Evolutionary conservation across 2,329 filamentous ascomycete genomes (phyloP).

Genomic region (Calonectria naviculata): DNA sequence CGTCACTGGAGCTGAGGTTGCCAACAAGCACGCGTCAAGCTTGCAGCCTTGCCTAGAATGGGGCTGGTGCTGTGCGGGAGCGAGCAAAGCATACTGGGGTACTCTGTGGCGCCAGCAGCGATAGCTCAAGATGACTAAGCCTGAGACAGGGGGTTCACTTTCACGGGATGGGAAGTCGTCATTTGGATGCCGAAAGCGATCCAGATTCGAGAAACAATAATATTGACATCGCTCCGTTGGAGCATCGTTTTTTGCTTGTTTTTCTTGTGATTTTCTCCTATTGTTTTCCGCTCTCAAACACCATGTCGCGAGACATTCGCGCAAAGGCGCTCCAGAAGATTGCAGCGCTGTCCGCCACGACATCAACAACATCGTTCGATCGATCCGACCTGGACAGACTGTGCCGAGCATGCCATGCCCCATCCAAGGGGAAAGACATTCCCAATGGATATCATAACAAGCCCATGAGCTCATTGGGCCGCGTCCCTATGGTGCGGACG

Average conservation of each 20-base stretch:
- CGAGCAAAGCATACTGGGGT: constrained; percentile 5
- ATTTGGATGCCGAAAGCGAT: constrained; percentile 29
- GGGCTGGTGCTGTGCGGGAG: constrained; percentile 8
- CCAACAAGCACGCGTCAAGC: constrained; percentile 54
- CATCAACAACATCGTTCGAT: constrained; percentile 65
- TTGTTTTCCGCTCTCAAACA: constrained; percentile 23
- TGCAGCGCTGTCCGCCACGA: constrained; percentile 69
- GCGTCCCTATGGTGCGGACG: constrained; percentile 69
- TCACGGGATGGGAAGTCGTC: constrained; percentile 33
- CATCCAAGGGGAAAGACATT: constrained; percentile 54
- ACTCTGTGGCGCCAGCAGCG: constrained; percentile 33
- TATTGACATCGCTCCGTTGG: constrained; percentile 29
- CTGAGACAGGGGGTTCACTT: constrained; percentile 32
- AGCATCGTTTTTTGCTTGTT: constrained; percentile 11
- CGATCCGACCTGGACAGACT: constrained; percentile 72
- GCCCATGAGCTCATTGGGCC: constrained; percentile 56
- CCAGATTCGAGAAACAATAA: constrained; percentile 21
- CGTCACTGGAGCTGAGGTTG: constrained; percentile 42
- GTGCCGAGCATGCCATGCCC: constrained; percentile 66
- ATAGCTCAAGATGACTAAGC: constrained; percentile 57
- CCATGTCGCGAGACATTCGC: constrained; percentile 67
- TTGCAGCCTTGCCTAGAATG: constrained; percentile 61
- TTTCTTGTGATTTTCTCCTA: not conserved
- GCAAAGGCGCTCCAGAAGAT: constrained; percentile 74
- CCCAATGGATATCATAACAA: constrained; percentile 61